phyloP scores from a whole-genome alignment of 495 filamentous ascomycete species.

The Daldinia vernicosa region DNA sequence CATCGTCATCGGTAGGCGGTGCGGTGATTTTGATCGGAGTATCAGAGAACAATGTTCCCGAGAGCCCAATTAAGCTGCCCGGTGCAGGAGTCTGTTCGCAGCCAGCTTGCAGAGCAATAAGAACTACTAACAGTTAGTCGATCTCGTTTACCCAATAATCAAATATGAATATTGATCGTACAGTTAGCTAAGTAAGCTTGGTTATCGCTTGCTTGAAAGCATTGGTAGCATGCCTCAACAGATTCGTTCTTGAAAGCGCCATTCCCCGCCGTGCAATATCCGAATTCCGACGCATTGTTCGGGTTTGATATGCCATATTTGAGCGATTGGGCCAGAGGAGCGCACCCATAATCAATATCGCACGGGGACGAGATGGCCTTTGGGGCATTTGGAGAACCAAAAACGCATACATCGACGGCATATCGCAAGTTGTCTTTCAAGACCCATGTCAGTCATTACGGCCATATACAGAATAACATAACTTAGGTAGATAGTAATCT shows the following conservation, averaged over 20 bases:
- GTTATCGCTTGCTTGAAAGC: conserved; percentile 41
- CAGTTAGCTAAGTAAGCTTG: conserved; percentile 47
- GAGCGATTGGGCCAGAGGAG: conserved; percentile 40
- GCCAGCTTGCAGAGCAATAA: conserved; percentile 51
- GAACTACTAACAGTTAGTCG: conserved; percentile 42
- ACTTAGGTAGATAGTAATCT: background rate
- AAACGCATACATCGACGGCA: conserved; percentile 53
- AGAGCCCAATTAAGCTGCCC: conserved; percentile 47
- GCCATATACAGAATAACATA: background rate
- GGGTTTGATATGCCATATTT: conserved; percentile 34
- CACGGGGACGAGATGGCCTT: conserved; percentile 46
- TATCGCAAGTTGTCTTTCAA: conserved; percentile 53
- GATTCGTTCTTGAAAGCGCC: conserved; percentile 23
- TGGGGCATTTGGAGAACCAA: conserved; percentile 41
- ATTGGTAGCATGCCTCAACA: conserved; percentile 42
- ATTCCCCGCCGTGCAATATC: conserved; percentile 45
- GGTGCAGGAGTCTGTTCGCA: conserved; percentile 52
- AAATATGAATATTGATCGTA: conserved; percentile 21
- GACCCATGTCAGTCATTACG: background rate
- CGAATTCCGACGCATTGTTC: conserved; percentile 34
- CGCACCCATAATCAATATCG: conserved; percentile 43
- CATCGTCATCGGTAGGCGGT: conserved; percentile 29
- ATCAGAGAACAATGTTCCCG: conserved; percentile 47
- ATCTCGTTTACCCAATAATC: background rate
- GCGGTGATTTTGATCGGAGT: conserved; percentile 48